Percentiles rank a stretch among this genome's conserved stretches.
These are phyloP conservation scores for Hygrocybe punicea DNA, from an alignment of 768 basidiomycete species.

Conservation along the genomic window DNA sequence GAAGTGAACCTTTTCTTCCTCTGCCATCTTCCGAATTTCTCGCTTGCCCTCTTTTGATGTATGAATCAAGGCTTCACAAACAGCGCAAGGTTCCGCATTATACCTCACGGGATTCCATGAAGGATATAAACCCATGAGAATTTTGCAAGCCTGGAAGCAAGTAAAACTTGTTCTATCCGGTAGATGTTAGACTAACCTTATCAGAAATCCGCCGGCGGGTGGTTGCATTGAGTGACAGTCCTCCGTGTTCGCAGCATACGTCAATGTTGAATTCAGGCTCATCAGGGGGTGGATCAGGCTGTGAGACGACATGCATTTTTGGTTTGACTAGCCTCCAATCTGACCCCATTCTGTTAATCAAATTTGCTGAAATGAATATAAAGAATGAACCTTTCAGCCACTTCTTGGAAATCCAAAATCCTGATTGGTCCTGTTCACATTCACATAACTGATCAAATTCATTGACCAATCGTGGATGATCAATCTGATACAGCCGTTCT, in stretches of 20 bases:
- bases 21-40: slow-evolving; percentile 61
- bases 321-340: slow-evolving; percentile 74
- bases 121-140: slow-evolving; percentile 60
- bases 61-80: slow-evolving; percentile 59
- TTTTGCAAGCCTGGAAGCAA: slow-evolving; percentile 47
- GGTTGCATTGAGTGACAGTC: slow-evolving; percentile 51
- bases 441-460: slow-evolving; percentile 53
- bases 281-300: slow-evolving; percentile 68
- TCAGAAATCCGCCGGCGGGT: slow-evolving; percentile 60
- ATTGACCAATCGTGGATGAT: slow-evolving; percentile 61
- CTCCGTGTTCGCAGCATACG: slow-evolving; percentile 71
- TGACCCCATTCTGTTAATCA: slow-evolving; percentile 26
- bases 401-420: slow-evolving; percentile 72
- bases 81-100: slow-evolving; percentile 50
- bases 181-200: slow-evolving; percentile 40
- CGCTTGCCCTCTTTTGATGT: slow-evolving; percentile 59
- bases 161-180: slow-evolving; percentile 9
- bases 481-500: slow-evolving; percentile 68
- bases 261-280: slow-evolving; percentile 52
- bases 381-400: slow-evolving; percentile 67
- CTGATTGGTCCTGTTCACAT: slow-evolving; percentile 39
- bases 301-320: slow-evolving; percentile 63
- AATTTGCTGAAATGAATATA: neutral
- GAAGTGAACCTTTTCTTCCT: slow-evolving; percentile 70
- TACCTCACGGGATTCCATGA: slow-evolving; percentile 57